phyloP scores from a whole-genome alignment of 148 eudicot genomes.

The Rhododendron ferrugineum region DNA sequence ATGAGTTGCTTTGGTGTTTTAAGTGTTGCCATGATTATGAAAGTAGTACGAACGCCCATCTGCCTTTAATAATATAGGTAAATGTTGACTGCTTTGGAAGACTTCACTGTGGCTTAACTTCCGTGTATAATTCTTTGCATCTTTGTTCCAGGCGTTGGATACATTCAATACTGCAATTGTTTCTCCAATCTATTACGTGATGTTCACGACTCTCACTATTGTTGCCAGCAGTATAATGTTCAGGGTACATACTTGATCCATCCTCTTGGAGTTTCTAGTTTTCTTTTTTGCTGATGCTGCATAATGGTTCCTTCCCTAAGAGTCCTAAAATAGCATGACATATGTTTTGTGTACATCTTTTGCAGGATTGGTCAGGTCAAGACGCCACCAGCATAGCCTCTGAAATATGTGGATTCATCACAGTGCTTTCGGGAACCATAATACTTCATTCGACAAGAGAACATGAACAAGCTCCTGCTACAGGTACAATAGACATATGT shows the following conservation, averaged over 20 bases:
- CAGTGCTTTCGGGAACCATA: slow-evolving; percentile 70
- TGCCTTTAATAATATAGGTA: neutral
- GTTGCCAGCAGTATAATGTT: slow-evolving; percentile 82
- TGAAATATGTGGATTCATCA: slow-evolving; percentile 78
- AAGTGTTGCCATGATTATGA: neutral
- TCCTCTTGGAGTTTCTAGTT: neutral
- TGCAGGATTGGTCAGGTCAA: slow-evolving; percentile 80
- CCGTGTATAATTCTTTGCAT: neutral
- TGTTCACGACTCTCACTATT: slow-evolving; percentile 89
- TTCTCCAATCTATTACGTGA: slow-evolving; percentile 90
- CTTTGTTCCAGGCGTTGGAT: slow-evolving; percentile 59
- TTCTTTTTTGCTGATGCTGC: neutral
- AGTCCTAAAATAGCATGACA: neutral
- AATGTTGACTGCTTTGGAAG: neutral
- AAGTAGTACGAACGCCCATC: neutral
- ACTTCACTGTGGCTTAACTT: neutral
- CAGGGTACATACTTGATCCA: slow-evolving; percentile 43
- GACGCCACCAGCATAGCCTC: slow-evolving; percentile 67
- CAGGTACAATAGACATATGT: slow-evolving; percentile 30
- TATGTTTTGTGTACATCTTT: neutral
- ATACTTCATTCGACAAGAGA: slow-evolving; percentile 71
- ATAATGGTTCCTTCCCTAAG: neutral
- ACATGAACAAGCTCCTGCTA: slow-evolving; percentile 44
- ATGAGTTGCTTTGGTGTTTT: neutral
- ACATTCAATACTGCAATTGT: slow-evolving; percentile 78